Conservation (phyloP, 495 filamentous ascomycete genomes). For the Chaetomidium leptoderma region DNA sequence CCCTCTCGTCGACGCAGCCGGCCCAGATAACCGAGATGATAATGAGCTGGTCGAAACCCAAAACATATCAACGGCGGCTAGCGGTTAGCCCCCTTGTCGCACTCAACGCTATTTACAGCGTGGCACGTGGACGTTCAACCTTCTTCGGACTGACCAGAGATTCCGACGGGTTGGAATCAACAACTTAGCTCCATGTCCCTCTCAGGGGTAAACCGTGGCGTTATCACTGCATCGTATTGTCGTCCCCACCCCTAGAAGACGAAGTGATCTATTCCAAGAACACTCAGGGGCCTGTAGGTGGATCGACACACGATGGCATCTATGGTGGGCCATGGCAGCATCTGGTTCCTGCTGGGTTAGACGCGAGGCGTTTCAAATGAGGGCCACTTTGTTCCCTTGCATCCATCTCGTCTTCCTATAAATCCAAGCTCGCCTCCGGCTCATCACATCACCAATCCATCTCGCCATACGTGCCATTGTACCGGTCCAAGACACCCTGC, state of each 20-base stretch:
- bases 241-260: not conserved
- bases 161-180: not conserved
- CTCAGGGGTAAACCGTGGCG: not conserved
- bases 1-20: not conserved
- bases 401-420: not conserved
- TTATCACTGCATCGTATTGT: not conserved
- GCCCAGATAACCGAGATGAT: not conserved
- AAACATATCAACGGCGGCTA: not conserved
- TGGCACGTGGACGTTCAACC: not conserved
- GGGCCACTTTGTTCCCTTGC: no score
- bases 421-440: not conserved
- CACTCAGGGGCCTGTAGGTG: not conserved
- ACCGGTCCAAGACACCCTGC: not conserved
- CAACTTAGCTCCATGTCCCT: not conserved
- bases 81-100: not conserved
- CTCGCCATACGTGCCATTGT: no score
- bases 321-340: not conserved
- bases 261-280: conserved; percentile 3
- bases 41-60: not conserved
- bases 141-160: not conserved
- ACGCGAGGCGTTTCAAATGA: no score
- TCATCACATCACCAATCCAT: not conserved
- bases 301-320: not conserved
- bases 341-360: not conserved
- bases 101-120: conserved; percentile 13